phyloP scores from a whole-genome alignment of 116 monocot genomes.

The Posidonia oceanica region DNA sequence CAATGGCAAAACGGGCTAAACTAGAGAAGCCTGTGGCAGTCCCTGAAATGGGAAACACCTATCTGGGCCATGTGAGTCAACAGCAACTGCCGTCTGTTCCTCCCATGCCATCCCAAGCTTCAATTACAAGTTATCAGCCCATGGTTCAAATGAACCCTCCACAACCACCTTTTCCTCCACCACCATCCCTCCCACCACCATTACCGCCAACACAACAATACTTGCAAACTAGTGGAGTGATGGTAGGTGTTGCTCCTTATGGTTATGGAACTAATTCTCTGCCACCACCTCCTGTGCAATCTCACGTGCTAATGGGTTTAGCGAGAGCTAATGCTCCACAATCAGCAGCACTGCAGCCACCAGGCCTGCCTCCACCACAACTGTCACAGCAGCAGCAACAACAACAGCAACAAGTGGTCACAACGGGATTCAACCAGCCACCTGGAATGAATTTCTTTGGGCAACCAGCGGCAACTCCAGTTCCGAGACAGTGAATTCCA shows the following conservation, averaged over 20 bases:
- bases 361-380: constrained; percentile 14
- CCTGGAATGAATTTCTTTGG: constrained; percentile 57
- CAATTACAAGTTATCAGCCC: constrained; percentile 22
- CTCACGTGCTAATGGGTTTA: constrained; percentile 22
- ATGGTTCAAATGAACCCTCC: constrained; percentile 19
- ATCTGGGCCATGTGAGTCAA: constrained; percentile 23
- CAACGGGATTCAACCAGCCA: constrained; percentile 42
- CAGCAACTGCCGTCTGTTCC: constrained; percentile 27
- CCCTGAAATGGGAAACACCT: constrained; percentile 23
- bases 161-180: constrained; percentile 23
- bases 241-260: constrained; percentile 27
- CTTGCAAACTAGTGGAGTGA: constrained; percentile 25
- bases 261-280: constrained; percentile 20
- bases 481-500: constrained; percentile 24
- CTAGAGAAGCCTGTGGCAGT: constrained; percentile 50
- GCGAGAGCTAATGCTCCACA: constrained; percentile 25
- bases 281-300: constrained; percentile 43
- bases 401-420: constrained; percentile 22
- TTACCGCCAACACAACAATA: constrained; percentile 28
- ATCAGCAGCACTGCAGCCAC: constrained; percentile 23
- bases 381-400: constrained; percentile 18
- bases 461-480: constrained; percentile 33
- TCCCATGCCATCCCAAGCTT: constrained; percentile 17
- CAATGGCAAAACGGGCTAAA: constrained; percentile 56
- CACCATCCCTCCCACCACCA: constrained; percentile 22